These are phyloP conservation scores for Pseudogymnoascus sp. DNA, from an alignment of 2,329 filamentous ascomycete genomes.

Conservation along the genomic window DNA sequence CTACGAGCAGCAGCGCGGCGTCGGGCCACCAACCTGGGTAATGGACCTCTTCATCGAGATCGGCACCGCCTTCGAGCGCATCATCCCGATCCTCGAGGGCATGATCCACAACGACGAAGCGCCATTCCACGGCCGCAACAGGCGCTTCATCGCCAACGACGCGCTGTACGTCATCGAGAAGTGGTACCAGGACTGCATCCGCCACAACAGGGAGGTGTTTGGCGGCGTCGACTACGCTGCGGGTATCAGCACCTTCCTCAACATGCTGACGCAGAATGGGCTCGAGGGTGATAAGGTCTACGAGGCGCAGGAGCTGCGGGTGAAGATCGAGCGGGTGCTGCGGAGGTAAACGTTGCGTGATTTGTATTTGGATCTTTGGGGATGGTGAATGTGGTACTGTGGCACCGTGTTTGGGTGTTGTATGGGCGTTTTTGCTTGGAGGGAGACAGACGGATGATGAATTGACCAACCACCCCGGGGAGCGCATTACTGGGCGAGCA, in stretches of 20 bases:
- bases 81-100: slow-evolving; percentile 53
- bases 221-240: slow-evolving; percentile 50
- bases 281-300: slow-evolving; percentile 32
- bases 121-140: slow-evolving; percentile 51
- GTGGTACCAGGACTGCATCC: slow-evolving; percentile 51
- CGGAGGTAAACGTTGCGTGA: slow-evolving; percentile 22
- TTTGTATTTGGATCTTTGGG: slow-evolving; percentile 2
- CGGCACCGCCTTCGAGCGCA: slow-evolving; percentile 49
- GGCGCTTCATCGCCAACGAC: slow-evolving; percentile 49
- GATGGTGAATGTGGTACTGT: not conserved
- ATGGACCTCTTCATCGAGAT: slow-evolving; percentile 58
- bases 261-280: slow-evolving; percentile 36
- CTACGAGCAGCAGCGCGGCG: slow-evolving; percentile 48
- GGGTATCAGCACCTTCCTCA: slow-evolving; percentile 36
- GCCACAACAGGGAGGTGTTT: slow-evolving; percentile 45
- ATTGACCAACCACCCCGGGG: not conserved
- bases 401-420: slow-evolving; percentile 5
- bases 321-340: slow-evolving; percentile 32
- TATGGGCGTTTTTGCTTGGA: slow-evolving; percentile 3
- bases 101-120: slow-evolving; percentile 60
- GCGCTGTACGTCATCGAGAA: slow-evolving; percentile 50
- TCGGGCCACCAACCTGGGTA: slow-evolving; percentile 33
- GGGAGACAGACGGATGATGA: slow-evolving; percentile 1
- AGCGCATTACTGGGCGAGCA: slow-evolving; percentile 3
- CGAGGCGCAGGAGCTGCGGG: slow-evolving; percentile 32